Evolutionary conservation across 148 eudicot genomes (phyloP).

Genomic region (Amaranthus hypochondriacus): DNA sequence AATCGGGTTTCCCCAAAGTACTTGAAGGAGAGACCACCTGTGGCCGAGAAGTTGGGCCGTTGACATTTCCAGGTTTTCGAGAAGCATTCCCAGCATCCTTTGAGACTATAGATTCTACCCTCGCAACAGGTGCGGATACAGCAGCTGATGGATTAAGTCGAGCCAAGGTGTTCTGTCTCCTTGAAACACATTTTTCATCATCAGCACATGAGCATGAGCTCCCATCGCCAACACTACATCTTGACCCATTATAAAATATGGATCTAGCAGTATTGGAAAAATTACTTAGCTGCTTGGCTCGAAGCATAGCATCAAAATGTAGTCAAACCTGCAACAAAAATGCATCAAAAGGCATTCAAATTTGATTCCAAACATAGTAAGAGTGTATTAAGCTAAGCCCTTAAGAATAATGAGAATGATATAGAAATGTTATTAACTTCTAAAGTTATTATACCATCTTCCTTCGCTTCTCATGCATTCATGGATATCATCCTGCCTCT

Average conservation of each 20-base stretch:
- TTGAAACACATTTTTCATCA: conserved; percentile 70
- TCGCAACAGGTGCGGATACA: conserved; percentile 37
- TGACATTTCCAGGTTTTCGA: conserved; percentile 34
- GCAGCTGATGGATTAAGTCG: conserved; percentile 41
- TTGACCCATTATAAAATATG: conserved; percentile 40
- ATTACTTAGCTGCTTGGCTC: conserved; percentile 46
- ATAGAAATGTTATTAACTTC: not conserved
- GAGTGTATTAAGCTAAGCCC: not conserved
- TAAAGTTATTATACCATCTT: not conserved
- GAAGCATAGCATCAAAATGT: conserved; percentile 31
- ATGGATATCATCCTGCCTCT: not conserved
- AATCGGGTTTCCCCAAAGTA: conserved; percentile 28
- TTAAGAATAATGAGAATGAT: not conserved
- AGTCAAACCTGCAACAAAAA: conserved; percentile 30
- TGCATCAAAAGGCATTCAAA: not conserved
- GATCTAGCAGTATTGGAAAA: conserved; percentile 45
- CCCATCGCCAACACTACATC: conserved; percentile 76
- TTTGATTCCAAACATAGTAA: not conserved
- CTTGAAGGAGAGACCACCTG: conserved; percentile 32
- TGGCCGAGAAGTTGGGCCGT: conserved; percentile 38
- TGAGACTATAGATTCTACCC: conserved; percentile 37
- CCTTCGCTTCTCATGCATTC: not conserved
- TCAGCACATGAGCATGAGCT: conserved; percentile 86
- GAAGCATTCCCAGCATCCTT: conserved; percentile 40
- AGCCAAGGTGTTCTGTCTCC: conserved; percentile 40